Base-by-base conservation (phyloP, 768 basidiomycete genomes). In the Cystofilobasidium capitatum region DNA sequence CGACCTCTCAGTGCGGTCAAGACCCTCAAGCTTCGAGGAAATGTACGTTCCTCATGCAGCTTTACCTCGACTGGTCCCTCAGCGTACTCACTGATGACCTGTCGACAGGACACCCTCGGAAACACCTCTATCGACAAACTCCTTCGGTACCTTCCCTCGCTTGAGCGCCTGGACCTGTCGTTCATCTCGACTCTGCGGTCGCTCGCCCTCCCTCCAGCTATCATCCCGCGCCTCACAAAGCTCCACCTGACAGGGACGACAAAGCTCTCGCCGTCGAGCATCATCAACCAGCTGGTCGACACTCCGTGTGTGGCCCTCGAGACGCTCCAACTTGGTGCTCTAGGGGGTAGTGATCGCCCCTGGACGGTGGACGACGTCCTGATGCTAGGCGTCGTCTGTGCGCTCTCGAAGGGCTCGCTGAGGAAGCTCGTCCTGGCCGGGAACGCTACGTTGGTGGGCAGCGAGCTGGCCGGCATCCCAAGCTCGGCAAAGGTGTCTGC, bases 11-110 rank as follows among this genome's bases (percentile, higher is more conserved):
- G 22, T 20, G 24, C 26, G 3, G 36, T 61, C 6, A 42, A 10
- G 5, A 44, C 39, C 4, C 59, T 61, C 59, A 61, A 61, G 24
- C 59, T 61, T 29, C 59, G 59, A 29, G 24, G 40, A 10, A 61
- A 61, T 17, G 39, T 61, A 44, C 39, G 39, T 59, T 1, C 44
- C 29, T 22, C 35, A 29, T 29, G 22, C 47, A 17, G 29, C 58
- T 8, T 8, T 35, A 20, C 29, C 26, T 33, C 36, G 10, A 5
- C 26, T 60, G 10, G 37, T 60, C 26, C 36, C 58, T 33, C 47
- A 49, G 22, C 29, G 44, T 45, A n/a, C 47, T 49, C 47, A 16
- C 6, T 9, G 47, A 8, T 33, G 29, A 31, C 29, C 3, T 33
- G 29, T 55, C 7, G 5, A 31, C 7, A 6, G n/a, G 26, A 2